Conservation (phyloP, 352 stramenopile genomes). For the Aphanomyces invadans region DNA sequence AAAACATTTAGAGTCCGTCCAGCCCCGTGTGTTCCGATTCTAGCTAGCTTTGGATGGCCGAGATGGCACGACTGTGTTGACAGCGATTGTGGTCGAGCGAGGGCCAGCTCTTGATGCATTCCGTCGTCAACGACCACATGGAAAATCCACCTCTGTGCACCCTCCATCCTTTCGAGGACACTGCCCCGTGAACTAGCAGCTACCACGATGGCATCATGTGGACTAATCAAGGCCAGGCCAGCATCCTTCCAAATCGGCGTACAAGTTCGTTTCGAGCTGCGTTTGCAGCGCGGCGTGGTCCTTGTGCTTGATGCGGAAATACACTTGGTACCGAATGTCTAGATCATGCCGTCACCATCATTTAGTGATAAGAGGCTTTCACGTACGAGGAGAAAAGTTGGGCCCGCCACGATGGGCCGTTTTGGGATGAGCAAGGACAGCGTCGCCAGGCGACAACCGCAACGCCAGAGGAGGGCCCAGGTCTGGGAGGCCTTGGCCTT, state of each 20-base stretch:
- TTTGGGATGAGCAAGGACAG: slow-evolving; percentile 67
- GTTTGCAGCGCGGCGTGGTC: slow-evolving; percentile 35
- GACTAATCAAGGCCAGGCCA: too few relatives aligned
- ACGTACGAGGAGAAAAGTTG: slow-evolving; percentile 51
- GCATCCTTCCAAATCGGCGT: slow-evolving; percentile 44
- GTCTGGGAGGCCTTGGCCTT: slow-evolving; percentile 51
- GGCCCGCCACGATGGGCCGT: slow-evolving; percentile 64
- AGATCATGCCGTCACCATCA: background rate
- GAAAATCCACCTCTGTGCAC: too few relatives aligned
- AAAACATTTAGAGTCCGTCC: too few relatives aligned
- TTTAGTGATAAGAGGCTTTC: background rate
- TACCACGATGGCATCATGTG: too few relatives aligned
- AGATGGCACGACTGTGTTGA: background rate
- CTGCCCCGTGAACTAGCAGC: too few relatives aligned
- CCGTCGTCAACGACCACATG: too few relatives aligned
- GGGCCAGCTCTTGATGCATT: too few relatives aligned
- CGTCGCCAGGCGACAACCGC: slow-evolving; percentile 43
- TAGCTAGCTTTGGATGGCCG: too few relatives aligned
- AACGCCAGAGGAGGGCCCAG: slow-evolving; percentile 55
- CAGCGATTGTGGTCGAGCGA: background rate
- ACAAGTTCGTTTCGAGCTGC: slow-evolving; percentile 32
- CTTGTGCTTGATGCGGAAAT: slow-evolving; percentile 77
- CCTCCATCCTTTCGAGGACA: too few relatives aligned
- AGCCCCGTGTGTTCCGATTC: too few relatives aligned
- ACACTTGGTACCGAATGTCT: slow-evolving; percentile 75